A percentile compares a stretch with the other conserved stretches of the same genome.
Evolutionary conservation across 176 grass and related monocot genomes (phyloP).

Genomic region (Oryza meyeriana): DNA sequence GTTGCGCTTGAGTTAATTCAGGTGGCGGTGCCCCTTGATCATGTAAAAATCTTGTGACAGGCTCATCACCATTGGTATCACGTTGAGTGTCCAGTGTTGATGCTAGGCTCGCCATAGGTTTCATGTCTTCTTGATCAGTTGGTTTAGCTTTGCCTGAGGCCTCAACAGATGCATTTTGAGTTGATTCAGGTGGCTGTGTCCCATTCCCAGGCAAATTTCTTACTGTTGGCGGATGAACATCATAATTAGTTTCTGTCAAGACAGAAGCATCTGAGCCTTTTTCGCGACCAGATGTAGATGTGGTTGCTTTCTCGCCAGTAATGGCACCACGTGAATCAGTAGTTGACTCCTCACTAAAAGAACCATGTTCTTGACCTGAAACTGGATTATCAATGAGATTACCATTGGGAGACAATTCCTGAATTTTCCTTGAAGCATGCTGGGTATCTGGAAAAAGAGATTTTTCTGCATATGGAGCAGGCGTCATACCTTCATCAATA

Average conservation of each 20-base stretch:
- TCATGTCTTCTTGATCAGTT: not conserved
- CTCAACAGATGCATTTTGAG: not conserved
- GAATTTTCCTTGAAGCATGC: not conserved
- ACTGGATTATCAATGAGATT: not conserved
- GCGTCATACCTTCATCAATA: not conserved
- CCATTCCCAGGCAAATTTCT: not conserved
- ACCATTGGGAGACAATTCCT: not conserved
- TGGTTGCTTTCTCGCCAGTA: not conserved
- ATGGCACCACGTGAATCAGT: not conserved
- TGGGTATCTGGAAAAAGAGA: not conserved
- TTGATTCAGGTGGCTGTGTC: not conserved
- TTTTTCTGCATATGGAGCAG: not conserved
- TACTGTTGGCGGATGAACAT: not conserved
- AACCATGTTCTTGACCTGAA: not conserved
- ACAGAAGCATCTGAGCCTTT: not conserved
- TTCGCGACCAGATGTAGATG: not conserved
- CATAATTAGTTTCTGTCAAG: not conserved
- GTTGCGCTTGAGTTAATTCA: not conserved
- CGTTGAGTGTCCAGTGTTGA: not conserved
- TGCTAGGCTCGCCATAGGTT: not conserved
- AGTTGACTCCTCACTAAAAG: not conserved
- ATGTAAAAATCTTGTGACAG: not conserved
- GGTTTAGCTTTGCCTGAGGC: conserved; percentile 5
- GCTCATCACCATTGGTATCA: not conserved
- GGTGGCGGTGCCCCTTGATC: not conserved